Conservation (phyloP, 2,329 filamentous ascomycete genomes). For the Sordariomycetes sp. region DNA sequence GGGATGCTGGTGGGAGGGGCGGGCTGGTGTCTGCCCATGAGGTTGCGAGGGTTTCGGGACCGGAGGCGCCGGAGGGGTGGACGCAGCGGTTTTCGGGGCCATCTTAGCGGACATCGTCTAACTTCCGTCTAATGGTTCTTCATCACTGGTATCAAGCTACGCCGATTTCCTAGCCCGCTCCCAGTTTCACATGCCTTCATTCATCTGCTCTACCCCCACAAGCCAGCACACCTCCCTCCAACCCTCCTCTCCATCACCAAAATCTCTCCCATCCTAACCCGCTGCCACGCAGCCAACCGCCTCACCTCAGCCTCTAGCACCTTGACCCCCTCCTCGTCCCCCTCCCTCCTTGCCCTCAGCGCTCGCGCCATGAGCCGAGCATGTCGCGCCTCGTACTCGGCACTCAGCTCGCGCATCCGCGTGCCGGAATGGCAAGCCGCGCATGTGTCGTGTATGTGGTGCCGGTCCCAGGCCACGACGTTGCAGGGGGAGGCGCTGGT, state of each 20-base stretch:
- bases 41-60: conserved; percentile 1
- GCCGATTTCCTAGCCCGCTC: background rate
- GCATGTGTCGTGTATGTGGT: conserved; percentile 20
- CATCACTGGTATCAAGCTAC: background rate
- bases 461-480: conserved; percentile 5
- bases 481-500: conserved; percentile 4
- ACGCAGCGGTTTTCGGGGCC: background rate
- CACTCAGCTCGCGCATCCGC: conserved; percentile 8
- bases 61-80: conserved; percentile 1
- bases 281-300: conserved; percentile 9
- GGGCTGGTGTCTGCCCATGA: conserved; percentile 1
- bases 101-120: background rate
- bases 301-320: conserved; percentile 10
- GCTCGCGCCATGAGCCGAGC: conserved; percentile 13
- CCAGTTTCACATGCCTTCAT: background rate
- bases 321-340: conserved; percentile 12
- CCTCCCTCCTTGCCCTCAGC: conserved; percentile 12
- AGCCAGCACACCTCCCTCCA: background rate
- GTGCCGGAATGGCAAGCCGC: conserved; percentile 19
- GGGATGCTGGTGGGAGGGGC: conserved; percentile 7
- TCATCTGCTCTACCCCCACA: background rate
- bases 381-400: conserved; percentile 14
- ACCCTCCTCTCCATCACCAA: conserved; percentile 10
- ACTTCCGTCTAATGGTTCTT: background rate
- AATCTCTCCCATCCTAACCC: conserved; percentile 12